phyloP scores from a whole-genome alignment of 208 protist species.

The Entamoeba histolytica region DNA sequence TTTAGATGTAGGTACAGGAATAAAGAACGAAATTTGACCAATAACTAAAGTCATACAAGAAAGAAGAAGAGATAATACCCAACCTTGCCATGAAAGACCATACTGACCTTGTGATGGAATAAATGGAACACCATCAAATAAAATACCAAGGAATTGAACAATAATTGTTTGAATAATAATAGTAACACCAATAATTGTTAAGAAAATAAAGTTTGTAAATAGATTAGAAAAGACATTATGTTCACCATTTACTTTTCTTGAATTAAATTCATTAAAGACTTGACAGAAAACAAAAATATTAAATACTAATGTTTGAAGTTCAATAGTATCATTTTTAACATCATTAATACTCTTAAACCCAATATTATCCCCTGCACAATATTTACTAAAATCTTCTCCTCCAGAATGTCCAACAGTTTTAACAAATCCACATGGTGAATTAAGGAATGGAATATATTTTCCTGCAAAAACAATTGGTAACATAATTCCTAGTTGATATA shows the following conservation, averaged over 20 bases:
- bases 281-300: constrained; percentile 18
- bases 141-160: constrained; percentile 9
- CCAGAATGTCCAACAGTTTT: background rate
- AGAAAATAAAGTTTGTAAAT: constrained; percentile 1
- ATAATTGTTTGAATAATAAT: constrained; percentile 5
- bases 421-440: background rate
- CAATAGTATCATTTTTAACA: background rate
- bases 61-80: background rate
- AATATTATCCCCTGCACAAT: background rate
- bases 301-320: constrained; percentile 11
- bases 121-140: background rate
- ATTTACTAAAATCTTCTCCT: background rate
- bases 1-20: background rate
- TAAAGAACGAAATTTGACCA: background rate
- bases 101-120: background rate
- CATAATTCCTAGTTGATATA: constrained; percentile 6
- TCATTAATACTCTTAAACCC: background rate
- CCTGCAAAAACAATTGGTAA: background rate
- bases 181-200: background rate
- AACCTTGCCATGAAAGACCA: background rate
- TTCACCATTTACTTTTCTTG: constrained; percentile 11
- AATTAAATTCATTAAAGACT: constrained; percentile 23
- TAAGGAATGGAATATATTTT: background rate
- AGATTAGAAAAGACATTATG: constrained; percentile 12
- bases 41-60: background rate